phyloP scores from a whole-genome alignment of 1,284 basidiomycete species.

The Bjerkandera adusta region DNA sequence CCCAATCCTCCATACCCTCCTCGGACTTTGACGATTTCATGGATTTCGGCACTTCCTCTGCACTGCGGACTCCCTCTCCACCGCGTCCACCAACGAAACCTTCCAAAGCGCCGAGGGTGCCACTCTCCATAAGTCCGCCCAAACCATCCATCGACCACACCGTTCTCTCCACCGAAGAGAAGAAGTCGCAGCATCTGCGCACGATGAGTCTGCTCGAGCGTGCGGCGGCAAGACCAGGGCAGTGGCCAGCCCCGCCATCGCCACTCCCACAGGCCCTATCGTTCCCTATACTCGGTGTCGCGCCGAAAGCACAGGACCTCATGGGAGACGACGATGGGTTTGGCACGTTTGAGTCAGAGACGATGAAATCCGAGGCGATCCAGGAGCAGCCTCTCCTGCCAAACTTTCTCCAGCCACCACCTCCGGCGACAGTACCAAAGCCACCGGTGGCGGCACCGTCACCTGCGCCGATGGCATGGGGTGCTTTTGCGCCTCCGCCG shows the following conservation, averaged over 20 bases:
- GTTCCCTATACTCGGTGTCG: conserved; percentile 26
- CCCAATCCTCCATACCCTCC: too few relatives aligned
- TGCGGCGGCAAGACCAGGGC: conserved; percentile 49
- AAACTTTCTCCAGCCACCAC: conserved; percentile 6
- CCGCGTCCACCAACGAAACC: conserved; percentile 20
- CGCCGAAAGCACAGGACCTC: conserved; percentile 18
- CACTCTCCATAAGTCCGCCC: conserved; percentile 6
- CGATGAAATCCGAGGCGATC: too few relatives aligned
- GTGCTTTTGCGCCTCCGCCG: neutral
- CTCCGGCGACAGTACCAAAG: neutral
- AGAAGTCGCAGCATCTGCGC: conserved; percentile 38
- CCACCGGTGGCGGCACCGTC: conserved; percentile 2
- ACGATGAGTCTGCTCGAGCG: conserved; percentile 53
- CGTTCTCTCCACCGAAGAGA: conserved; percentile 8
- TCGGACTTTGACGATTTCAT: conserved; percentile 20
- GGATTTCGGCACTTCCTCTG: conserved; percentile 13
- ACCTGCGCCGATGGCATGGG: neutral
- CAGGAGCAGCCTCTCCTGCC: too few relatives aligned
- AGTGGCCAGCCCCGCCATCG: conserved; percentile 65
- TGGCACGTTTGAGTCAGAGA: conserved; percentile 13
- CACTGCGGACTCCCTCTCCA: conserved; percentile 27
- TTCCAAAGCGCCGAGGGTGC: conserved; percentile 7
- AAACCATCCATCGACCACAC: neutral
- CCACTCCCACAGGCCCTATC: conserved; percentile 45
- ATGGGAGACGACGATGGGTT: conserved; percentile 24